Evolutionary conservation across 345 rosid species (phyloP).

Genomic region (Murraya koenigii): DNA sequence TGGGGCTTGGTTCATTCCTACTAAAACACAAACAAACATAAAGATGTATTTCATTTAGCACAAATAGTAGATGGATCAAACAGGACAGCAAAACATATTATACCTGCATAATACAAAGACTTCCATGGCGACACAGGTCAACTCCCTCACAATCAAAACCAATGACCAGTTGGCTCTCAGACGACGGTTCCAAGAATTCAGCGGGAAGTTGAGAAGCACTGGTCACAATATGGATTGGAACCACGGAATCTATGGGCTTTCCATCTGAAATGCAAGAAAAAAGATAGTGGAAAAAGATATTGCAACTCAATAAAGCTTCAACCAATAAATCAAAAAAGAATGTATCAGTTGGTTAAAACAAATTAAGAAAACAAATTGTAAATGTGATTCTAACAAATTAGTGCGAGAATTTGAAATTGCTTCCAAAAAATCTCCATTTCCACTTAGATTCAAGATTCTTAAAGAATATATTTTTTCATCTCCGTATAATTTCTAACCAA

Average conservation of each 20-base stretch:
- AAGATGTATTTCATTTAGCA: neutral
- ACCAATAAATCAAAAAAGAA: neutral
- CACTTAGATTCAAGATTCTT: neutral
- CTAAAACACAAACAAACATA: neutral
- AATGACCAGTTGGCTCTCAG: conserved; percentile 53
- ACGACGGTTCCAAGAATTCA: conserved; percentile 73
- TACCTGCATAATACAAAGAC: conserved; percentile 95
- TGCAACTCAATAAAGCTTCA: neutral
- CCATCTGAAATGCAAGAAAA: conserved; percentile 35
- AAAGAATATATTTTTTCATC: neutral
- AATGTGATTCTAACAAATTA: no score
- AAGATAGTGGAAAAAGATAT: neutral
- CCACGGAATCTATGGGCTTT: conserved; percentile 40
- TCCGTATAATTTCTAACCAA: neutral
- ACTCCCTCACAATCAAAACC: conserved; percentile 97
- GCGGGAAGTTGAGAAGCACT: conserved; percentile 71
- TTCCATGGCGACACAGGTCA: conserved; percentile 79
- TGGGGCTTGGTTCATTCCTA: neutral
- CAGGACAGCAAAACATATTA: neutral
- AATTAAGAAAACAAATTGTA: no score
- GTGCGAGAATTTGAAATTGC: neutral
- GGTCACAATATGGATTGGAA: conserved; percentile 67
- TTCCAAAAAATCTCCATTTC: neutral
- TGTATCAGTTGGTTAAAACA: neutral
- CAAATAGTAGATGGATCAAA: neutral